Evolutionary conservation across 1,284 basidiomycete species (phyloP).

Genomic region (Cystobasidium sp.): DNA sequence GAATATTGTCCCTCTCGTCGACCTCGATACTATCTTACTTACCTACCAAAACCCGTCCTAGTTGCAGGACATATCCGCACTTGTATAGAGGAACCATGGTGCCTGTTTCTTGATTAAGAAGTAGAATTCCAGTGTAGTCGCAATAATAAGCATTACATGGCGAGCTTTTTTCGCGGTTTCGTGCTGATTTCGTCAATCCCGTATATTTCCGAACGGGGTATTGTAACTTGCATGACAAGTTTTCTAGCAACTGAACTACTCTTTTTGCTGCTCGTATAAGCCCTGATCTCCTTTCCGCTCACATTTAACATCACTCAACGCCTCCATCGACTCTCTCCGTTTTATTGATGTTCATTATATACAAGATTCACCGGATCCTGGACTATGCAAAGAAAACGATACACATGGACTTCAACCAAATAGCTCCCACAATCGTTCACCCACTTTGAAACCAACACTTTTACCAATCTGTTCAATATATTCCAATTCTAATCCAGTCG

Average conservation of each 20-base stretch:
- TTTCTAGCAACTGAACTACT: not conserved
- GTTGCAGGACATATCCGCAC: no score
- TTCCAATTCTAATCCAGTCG: slow-evolving; percentile 29
- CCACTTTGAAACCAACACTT: slow-evolving; percentile 35
- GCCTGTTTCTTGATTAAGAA: no score
- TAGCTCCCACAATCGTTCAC: slow-evolving; percentile 35
- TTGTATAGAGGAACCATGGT: no score
- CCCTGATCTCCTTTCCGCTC: not conserved
- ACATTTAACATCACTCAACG: no score
- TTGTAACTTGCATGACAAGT: not conserved
- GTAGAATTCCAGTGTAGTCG: no score
- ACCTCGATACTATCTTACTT: no score
- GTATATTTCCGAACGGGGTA: slow-evolving; percentile 1
- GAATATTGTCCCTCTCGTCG: no score
- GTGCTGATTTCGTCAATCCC: not conserved
- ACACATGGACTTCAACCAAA: slow-evolving; percentile 8
- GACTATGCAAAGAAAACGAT: not conserved
- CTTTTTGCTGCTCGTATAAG: not conserved
- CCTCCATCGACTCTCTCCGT: no score
- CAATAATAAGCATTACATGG: no score
- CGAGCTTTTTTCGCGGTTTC: not conserved
- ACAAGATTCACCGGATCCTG: not conserved
- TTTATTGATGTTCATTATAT: no score
- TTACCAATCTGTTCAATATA: slow-evolving; percentile 31
- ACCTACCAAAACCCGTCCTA: no score